Conservation (phyloP, 139 green algal genomes). For the Coelastrella sp. region DNA sequence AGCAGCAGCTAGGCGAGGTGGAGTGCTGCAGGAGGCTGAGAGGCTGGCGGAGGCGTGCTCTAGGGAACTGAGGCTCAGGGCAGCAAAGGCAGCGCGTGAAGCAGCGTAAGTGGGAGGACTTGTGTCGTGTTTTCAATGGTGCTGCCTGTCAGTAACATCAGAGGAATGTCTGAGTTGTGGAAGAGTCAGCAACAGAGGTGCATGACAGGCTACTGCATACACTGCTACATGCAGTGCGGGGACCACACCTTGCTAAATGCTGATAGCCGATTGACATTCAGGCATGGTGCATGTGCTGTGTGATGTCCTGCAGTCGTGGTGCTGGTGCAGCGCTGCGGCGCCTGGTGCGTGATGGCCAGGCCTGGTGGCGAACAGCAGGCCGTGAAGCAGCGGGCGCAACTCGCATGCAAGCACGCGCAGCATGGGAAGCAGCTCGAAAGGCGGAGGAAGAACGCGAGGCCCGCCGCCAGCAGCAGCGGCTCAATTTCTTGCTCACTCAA, state of each 20-base stretch:
- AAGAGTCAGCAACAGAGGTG: too few species aligned
- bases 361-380: conserved; percentile 70
- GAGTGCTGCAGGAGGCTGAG: conserved; percentile 20
- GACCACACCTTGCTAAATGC: too few species aligned
- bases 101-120: conserved; percentile 7
- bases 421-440: conserved; percentile 49
- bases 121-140: neutral
- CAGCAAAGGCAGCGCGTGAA: conserved; percentile 20
- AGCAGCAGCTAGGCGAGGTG: conserved; percentile 27
- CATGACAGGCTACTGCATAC: too few species aligned
- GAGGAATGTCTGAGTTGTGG: neutral
- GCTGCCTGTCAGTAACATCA: neutral
- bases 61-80: conserved; percentile 24
- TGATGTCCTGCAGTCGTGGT: conserved; percentile 27
- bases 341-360: conserved; percentile 58
- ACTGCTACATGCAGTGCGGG: too few species aligned
- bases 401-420: conserved; percentile 55
- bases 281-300: neutral
- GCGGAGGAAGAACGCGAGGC: conserved; percentile 75
- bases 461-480: conserved; percentile 72
- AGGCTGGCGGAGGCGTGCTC: conserved; percentile 16
- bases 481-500: conserved; percentile 81
- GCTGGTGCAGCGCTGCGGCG: neutral
- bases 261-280: too few species aligned
- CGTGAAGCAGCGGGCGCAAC: conserved; percentile 47